Conservation (phyloP, 768 basidiomycete genomes). For the Gloeostereum incarnatum region DNA sequence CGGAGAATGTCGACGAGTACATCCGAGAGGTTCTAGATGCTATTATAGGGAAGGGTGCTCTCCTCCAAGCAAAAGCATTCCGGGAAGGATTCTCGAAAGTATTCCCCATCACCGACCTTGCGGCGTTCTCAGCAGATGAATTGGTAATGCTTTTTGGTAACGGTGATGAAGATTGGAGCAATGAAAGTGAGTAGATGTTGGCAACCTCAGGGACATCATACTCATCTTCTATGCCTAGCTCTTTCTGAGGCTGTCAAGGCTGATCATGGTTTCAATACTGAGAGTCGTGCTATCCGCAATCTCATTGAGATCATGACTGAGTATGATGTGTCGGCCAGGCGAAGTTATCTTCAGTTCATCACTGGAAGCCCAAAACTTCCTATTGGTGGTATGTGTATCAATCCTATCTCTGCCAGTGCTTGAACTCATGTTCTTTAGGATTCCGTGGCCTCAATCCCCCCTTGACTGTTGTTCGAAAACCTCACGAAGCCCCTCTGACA, state of each 20-base stretch:
- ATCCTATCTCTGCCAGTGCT: neutral
- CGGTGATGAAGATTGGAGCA: conserved; percentile 94
- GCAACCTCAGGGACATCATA: neutral
- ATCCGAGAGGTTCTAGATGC: conserved; percentile 80
- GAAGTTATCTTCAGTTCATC: conserved; percentile 92
- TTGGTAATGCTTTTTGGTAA: conserved; percentile 95
- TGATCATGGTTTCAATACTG: conserved; percentile 96
- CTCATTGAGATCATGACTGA: conserved; percentile 81
- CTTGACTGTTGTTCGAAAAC: conserved; percentile 94
- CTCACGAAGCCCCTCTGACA: conserved; percentile 82
- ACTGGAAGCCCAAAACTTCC: conserved; percentile 96
- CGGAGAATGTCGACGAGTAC: conserved; percentile 85
- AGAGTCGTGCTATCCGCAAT: conserved; percentile 85
- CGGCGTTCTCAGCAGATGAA: conserved; percentile 91
- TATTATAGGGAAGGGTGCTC: conserved; percentile 74
- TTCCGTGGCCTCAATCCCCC: conserved; percentile 93
- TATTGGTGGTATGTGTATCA: conserved; percentile 67
- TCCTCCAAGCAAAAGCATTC: conserved; percentile 83
- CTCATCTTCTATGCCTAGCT: conserved; percentile 32
- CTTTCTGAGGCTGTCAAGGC: conserved; percentile 88
- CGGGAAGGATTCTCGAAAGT: conserved; percentile 93
- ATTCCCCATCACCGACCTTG: conserved; percentile 85
- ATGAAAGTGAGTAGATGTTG: conserved; percentile 62
- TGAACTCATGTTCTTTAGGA: conserved; percentile 31
- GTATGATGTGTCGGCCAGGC: conserved; percentile 64